phyloP scores from a whole-genome alignment of 2,329 filamentous ascomycete species.

The Fusarium staphyleae region DNA sequence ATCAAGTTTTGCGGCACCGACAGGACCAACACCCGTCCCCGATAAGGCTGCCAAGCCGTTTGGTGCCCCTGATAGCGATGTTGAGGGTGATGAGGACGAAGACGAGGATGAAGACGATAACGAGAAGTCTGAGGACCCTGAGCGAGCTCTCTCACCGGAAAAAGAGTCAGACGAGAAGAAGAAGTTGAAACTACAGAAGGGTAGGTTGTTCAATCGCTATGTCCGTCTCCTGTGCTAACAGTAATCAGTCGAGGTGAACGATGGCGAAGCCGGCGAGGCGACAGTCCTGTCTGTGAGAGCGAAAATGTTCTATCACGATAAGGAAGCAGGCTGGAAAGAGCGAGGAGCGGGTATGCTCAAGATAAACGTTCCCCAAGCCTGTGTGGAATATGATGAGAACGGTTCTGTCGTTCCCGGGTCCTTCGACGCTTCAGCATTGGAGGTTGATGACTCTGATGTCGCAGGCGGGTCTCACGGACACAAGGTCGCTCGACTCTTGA shows the following conservation, averaged over 20 bases:
- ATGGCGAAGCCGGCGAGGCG: slow-evolving; percentile 84
- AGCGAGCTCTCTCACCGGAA: slow-evolving; percentile 55
- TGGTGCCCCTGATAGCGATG: slow-evolving; percentile 75
- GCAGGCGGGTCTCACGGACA: slow-evolving; percentile 42
- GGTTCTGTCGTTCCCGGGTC: slow-evolving; percentile 58
- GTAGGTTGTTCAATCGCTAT: slow-evolving; percentile 56
- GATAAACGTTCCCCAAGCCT: slow-evolving; percentile 74
- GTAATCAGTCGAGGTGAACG: slow-evolving; percentile 71
- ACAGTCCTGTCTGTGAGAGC: slow-evolving; percentile 79
- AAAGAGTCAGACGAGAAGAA: slow-evolving; percentile 70
- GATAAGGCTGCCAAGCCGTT: slow-evolving; percentile 75
- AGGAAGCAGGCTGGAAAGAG: slow-evolving; percentile 83
- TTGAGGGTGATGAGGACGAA: slow-evolving; percentile 56
- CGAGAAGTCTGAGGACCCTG: slow-evolving; percentile 55
- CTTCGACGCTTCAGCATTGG: slow-evolving; percentile 62
- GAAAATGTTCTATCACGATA: slow-evolving; percentile 83
- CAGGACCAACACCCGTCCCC: slow-evolving; percentile 55
- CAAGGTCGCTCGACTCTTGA: slow-evolving; percentile 76
- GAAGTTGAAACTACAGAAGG: slow-evolving; percentile 71
- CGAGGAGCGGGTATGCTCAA: slow-evolving; percentile 84
- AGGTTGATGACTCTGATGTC: slow-evolving; percentile 52
- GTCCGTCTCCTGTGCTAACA: slow-evolving; percentile 37
- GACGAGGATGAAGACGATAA: slow-evolving; percentile 51
- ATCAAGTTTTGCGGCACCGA: slow-evolving; percentile 74
- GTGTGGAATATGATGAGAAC: slow-evolving; percentile 62